Conservation (phyloP, 495 filamentous ascomycete species). For the Lophium mytilinum region DNA sequence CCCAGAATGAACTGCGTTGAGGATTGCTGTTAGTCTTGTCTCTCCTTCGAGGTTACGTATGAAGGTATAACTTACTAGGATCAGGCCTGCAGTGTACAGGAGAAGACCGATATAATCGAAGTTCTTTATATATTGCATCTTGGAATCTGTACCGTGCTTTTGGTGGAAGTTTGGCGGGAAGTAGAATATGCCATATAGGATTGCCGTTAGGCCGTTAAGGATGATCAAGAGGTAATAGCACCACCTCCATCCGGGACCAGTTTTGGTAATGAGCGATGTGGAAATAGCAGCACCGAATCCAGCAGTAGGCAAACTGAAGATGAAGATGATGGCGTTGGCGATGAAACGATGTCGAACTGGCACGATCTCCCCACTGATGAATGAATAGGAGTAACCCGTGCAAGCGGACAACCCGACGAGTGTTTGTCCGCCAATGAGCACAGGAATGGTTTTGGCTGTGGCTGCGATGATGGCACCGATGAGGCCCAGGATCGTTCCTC, state of each 20-base stretch:
- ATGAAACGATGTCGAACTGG: slow-evolving; percentile 19
- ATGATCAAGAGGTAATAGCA: slow-evolving; percentile 26
- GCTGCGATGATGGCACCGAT: slow-evolving; percentile 28
- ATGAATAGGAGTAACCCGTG: slow-evolving; percentile 11
- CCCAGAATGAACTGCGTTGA: slow-evolving; percentile 23
- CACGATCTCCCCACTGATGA: slow-evolving; percentile 24
- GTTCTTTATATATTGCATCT: slow-evolving; percentile 14
- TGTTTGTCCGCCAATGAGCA: slow-evolving; percentile 26
- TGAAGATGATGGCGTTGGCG: slow-evolving; percentile 16
- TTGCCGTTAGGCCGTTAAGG: slow-evolving; percentile 5
- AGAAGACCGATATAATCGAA: slow-evolving; percentile 18
- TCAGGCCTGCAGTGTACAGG: slow-evolving; percentile 12
- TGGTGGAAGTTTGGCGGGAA: slow-evolving; percentile 21
- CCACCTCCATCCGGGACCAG: slow-evolving; percentile 14
- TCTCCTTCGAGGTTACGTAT: too few relatives aligned
- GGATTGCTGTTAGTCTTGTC: too few relatives aligned
- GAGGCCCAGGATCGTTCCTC: slow-evolving; percentile 21
- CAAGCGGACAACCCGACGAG: slow-evolving; percentile 19
- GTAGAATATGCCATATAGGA: slow-evolving; percentile 11
- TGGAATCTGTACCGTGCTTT: slow-evolving; percentile 8
- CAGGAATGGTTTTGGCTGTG: slow-evolving; percentile 26
- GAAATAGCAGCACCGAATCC: slow-evolving; percentile 18
- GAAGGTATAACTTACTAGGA: background rate
- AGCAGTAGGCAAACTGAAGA: slow-evolving; percentile 13
- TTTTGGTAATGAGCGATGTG: slow-evolving; percentile 12